Evolutionary conservation across 805 yeast genomes (phyloP).

Genomic region (Suhomyces prunicola): DNA sequence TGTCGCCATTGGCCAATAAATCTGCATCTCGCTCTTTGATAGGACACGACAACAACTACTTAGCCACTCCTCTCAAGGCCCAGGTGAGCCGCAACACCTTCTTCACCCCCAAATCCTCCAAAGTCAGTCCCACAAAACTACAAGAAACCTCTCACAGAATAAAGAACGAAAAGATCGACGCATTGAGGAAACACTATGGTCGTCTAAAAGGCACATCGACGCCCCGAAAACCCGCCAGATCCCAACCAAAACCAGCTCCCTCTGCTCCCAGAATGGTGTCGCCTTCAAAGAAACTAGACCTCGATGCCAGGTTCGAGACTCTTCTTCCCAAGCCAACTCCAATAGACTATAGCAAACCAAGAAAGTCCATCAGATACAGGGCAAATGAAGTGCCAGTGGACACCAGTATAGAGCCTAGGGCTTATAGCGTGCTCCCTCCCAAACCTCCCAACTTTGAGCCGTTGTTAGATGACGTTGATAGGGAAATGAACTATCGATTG

Average conservation of each 20-base stretch:
- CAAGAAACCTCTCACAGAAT: constrained; percentile 39
- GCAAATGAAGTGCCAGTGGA: not conserved
- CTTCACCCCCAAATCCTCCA: constrained; percentile 22
- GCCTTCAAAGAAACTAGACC: not conserved
- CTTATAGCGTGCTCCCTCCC: constrained; percentile 15
- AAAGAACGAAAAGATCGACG: constrained; percentile 31
- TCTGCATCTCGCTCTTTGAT: constrained; percentile 4
- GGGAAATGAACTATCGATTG: not conserved
- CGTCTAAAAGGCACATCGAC: constrained; percentile 18
- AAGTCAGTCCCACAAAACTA: constrained; percentile 34
- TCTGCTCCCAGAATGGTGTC: not conserved
- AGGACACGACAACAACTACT: constrained; percentile 19
- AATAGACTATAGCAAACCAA: not conserved
- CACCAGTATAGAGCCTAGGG: not conserved
- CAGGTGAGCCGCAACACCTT: constrained; percentile 9
- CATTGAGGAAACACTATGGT: constrained; percentile 32
- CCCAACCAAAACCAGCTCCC: not conserved
- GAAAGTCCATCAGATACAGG: not conserved
- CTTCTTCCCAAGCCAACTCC: not conserved
- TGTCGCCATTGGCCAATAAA: constrained; percentile 33
- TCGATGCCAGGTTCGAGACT: not conserved
- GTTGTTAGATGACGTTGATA: not conserved
- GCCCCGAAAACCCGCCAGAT: constrained; percentile 4
- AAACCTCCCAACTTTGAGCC: constrained; percentile 20
- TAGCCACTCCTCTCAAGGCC: constrained; percentile 35